These are phyloP conservation scores for Ganoderma meredithae DNA, from an alignment of 1,284 basidiomycete genomes.

Conservation along the genomic window DNA sequence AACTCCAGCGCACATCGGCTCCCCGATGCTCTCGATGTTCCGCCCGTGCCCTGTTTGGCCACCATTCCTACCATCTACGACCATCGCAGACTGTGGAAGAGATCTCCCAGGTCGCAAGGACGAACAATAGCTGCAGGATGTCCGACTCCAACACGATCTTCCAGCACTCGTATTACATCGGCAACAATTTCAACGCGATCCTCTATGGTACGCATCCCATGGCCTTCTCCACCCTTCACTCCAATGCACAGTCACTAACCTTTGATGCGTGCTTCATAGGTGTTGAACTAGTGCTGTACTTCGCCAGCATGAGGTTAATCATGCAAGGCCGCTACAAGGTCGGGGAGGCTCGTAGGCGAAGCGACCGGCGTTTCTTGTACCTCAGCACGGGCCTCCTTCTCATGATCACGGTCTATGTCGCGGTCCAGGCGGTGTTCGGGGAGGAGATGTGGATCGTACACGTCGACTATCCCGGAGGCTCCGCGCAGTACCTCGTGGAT, in stretches of 20 bases:
- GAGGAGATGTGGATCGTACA: slow-evolving; percentile 35
- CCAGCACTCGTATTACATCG: slow-evolving; percentile 8
- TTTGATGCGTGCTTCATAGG: slow-evolving; percentile 15
- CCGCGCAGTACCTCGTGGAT: slow-evolving; percentile 21
- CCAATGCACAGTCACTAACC: neutral
- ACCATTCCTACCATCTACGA: neutral
- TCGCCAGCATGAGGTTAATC: slow-evolving; percentile 24
- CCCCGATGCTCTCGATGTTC: neutral
- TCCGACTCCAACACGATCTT: neutral
- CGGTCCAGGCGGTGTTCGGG: slow-evolving; percentile 31
- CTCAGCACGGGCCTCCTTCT: slow-evolving; percentile 32
- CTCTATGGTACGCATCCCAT: slow-evolving; percentile 10
- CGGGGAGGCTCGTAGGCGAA: neutral
- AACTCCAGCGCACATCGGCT: neutral
- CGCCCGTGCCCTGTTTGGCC: neutral
- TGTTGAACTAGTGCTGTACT: slow-evolving; percentile 31
- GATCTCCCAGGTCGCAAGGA: neutral
- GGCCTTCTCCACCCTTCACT: neutral
- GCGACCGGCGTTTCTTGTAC: slow-evolving; percentile 22
- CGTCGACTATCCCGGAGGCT: slow-evolving; percentile 25
- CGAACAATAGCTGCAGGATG: neutral
- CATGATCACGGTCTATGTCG: slow-evolving; percentile 31
- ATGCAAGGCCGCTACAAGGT: neutral
- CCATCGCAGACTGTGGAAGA: neutral
- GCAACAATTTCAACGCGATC: slow-evolving; percentile 6